Conservation (phyloP, 2,329 filamentous ascomycete species). For the Neopestalotiopsis rosae region DNA sequence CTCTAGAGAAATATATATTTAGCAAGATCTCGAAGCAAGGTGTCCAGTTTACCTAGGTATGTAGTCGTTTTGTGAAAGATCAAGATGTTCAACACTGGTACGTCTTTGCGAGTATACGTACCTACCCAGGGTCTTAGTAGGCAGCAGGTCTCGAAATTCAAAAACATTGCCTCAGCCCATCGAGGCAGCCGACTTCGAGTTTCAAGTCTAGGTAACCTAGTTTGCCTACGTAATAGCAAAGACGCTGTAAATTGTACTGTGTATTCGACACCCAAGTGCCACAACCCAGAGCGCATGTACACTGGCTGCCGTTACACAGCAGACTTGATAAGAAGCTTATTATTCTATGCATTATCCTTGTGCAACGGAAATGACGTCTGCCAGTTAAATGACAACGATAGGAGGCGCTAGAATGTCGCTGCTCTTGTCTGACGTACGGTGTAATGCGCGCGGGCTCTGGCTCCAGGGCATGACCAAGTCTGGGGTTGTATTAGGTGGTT, state of each 20-base stretch:
- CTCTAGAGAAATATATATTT: too few species aligned
- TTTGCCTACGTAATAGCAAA: too few species aligned
- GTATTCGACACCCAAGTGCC: not conserved
- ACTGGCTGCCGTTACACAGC: not conserved
- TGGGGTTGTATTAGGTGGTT: not conserved
- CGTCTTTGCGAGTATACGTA: too few species aligned
- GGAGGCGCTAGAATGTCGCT: not conserved
- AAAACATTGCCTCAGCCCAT: not conserved
- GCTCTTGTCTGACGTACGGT: not conserved
- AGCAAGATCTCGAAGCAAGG: not conserved
- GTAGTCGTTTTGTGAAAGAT: too few species aligned
- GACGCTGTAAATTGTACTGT: too few species aligned
- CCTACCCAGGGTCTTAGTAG: too few species aligned
- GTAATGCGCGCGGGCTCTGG: not conserved
- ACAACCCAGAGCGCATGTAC: not conserved
- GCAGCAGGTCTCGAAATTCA: not conserved
- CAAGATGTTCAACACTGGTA: too few species aligned
- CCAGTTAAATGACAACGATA: not conserved
- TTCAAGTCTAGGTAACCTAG: not conserved
- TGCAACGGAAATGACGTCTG: not conserved
- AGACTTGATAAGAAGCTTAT: not conserved
- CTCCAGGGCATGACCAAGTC: not conserved
- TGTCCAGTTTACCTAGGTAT: not conserved
- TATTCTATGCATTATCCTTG: not conserved
- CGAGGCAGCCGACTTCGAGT: slow-evolving; percentile 4